Evolutionary conservation across 495 filamentous ascomycete genomes (phyloP), one percentile per base, ranked within the genome.

Genomic region (Aspergillus coremiiformis): DNA sequence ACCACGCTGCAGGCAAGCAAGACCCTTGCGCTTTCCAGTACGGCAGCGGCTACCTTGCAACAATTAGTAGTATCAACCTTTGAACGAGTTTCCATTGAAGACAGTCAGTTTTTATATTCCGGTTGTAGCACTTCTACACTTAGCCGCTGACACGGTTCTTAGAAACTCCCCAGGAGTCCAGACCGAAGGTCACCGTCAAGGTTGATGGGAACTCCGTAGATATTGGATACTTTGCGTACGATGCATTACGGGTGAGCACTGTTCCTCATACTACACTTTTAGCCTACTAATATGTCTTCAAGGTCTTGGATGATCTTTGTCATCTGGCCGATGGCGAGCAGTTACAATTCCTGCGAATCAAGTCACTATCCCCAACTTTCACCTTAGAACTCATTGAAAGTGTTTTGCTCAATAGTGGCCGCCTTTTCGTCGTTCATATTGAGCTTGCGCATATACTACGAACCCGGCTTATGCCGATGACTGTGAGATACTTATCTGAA

Each of bases 331-430:
- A 96, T 63, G 86, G 84, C 37, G 86, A 91, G 53, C 82, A 83
- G 44, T 79, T 91, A 6, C 78, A 88, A 47, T 94, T 89, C 55
- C 74, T 97, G 19, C 80, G 81, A 35, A 85, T 87, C 52, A 84
- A 84, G 29, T 78, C 80, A 4, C 76, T 96, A 12, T 82, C 88
- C 1, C 83, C 88, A 44, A 84, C 84, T 1, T 91, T 94, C 55
- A 88, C 89, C 17, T 70, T 98, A 1, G 93, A 97, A 61, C 74
- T 97, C 27, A 89, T 97, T 55, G 92, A 95, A 70, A 90, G 88
- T 5, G 79, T 95, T 29, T 66, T 98, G 39, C 79, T 84, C 3
- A 94, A 90, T 60, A 90, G 95, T 72, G 81, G 86, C 14, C 75
- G 79, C 26, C 85, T 95, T 24, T 90, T 96, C 64, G 71, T 80